Conservation (phyloP, 805 yeast genomes). For the Schwanniomyces pseudopolymorphus region DNA sequence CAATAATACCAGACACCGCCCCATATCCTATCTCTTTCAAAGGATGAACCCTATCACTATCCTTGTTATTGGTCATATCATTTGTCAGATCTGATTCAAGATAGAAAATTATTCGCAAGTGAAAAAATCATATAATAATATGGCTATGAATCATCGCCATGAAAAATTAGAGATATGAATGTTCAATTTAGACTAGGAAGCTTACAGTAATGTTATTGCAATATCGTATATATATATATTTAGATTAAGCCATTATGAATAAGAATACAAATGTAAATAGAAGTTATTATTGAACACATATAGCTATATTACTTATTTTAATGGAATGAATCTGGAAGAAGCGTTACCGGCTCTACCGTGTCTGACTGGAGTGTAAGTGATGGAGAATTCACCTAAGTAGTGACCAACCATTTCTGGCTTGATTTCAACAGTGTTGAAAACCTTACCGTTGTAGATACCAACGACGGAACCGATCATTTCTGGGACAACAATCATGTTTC, state of each 20-base stretch:
- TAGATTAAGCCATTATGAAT: slow-evolving; percentile 10
- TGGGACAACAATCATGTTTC: slow-evolving; percentile 98
- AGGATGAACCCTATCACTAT: slow-evolving; percentile 13
- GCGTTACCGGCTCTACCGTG: slow-evolving; percentile 97
- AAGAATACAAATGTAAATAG: slow-evolving; percentile 3
- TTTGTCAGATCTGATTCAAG: neutral
- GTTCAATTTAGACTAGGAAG: neutral
- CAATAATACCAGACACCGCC: slow-evolving; percentile 73
- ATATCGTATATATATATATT: slow-evolving; percentile 10
- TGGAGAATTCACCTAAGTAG: slow-evolving; percentile 99
- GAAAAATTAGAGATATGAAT: neutral
- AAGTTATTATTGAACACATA: slow-evolving; percentile 11
- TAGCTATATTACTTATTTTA: slow-evolving; percentile 35
- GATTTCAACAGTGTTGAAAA: slow-evolving; percentile 97
- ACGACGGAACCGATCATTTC: slow-evolving; percentile 99
- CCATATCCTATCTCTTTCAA: slow-evolving; percentile 47
- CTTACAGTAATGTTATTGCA: slow-evolving; percentile 1
- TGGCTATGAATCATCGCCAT: neutral
- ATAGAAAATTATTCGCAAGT: neutral
- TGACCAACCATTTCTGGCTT: slow-evolving; percentile 99
- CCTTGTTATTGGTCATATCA: neutral
- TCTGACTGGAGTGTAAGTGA: slow-evolving; percentile 99
- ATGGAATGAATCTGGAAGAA: slow-evolving; percentile 77
- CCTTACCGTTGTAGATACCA: slow-evolving; percentile 99
- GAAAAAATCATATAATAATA: too few relatives aligned